These are phyloP conservation scores for Prunus padus DNA, from an alignment of 306 rosid species.

Conservation along the genomic window DNA sequence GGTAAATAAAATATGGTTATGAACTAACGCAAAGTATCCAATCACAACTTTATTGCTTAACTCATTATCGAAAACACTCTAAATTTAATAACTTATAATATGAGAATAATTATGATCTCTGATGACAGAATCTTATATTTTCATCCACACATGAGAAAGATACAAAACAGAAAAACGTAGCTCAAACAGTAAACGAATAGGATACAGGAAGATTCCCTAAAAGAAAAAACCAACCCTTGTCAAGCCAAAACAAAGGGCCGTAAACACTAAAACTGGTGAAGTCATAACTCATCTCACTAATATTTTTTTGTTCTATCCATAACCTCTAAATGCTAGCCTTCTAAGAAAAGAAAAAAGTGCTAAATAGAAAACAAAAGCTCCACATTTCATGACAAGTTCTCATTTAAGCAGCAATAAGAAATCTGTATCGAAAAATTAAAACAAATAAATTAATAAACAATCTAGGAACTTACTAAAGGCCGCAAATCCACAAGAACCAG, in stretches of 20 bases:
- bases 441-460: neutral
- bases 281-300: neutral
- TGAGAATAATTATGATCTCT: neutral
- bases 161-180: neutral
- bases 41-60: neutral
- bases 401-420: neutral
- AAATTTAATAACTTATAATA: neutral
- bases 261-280: no score
- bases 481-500: constrained; percentile 91
- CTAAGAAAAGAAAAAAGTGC: neutral
- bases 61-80: neutral
- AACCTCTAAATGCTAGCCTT: no score
- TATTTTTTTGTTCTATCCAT: no score
- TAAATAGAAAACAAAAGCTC: neutral
- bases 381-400: neutral
- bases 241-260: neutral
- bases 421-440: neutral
- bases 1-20: neutral
- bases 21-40: neutral
- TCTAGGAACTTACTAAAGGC: constrained; percentile 65
- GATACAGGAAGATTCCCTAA: neutral
- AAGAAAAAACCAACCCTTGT: neutral
- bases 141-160: neutral
- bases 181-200: neutral
- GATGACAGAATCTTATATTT: neutral